Percentiles rank a stretch among this genome's conserved stretches.
Evolutionary conservation across 2,329 filamentous ascomycete species (phyloP).

Genomic region (Verticillium dahliae): DNA sequence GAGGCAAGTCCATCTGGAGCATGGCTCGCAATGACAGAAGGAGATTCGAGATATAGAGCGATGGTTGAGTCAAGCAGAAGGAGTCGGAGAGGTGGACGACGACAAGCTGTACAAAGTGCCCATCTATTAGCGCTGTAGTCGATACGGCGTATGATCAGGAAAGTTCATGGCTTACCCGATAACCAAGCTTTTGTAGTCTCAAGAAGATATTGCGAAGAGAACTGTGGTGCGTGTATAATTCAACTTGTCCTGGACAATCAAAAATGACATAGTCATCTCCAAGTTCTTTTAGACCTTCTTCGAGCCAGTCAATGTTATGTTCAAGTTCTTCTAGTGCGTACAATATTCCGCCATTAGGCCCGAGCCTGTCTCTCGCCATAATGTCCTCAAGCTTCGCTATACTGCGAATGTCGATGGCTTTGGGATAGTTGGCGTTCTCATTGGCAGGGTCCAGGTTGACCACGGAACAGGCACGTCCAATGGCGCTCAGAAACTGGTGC

Average conservation of each 20-base stretch:
- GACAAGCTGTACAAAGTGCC: slow-evolving; percentile 58
- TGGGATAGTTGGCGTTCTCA: slow-evolving; percentile 82
- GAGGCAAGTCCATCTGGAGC: slow-evolving; percentile 96
- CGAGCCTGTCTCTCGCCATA: slow-evolving; percentile 84
- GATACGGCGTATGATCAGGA: neutral
- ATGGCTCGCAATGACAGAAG: slow-evolving; percentile 91
- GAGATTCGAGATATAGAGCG: slow-evolving; percentile 89
- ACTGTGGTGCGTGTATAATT: slow-evolving; percentile 92
- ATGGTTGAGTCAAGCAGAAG: slow-evolving; percentile 86
- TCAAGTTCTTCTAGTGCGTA: slow-evolving; percentile 96
- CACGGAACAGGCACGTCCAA: slow-evolving; percentile 88
- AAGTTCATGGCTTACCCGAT: slow-evolving; percentile 60
- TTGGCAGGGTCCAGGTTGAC: slow-evolving; percentile 98
- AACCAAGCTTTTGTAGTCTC: slow-evolving; percentile 81
- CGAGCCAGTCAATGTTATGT: slow-evolving; percentile 88
- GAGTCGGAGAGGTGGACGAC: slow-evolving; percentile 91
- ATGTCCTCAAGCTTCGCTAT: slow-evolving; percentile 89
- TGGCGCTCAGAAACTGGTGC: slow-evolving; percentile 96
- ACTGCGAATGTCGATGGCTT: slow-evolving; percentile 83
- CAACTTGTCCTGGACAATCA: slow-evolving; percentile 94
- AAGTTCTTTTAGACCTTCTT: slow-evolving; percentile 70
- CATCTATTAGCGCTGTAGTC: neutral
- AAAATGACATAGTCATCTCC: slow-evolving; percentile 91
- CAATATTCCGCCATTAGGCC: slow-evolving; percentile 85
- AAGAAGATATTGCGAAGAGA: slow-evolving; percentile 90